Percentiles rank a stretch among this genome's conserved stretches.
phyloP scores from a whole-genome alignment of 768 basidiomycete species.

The Mycena leptocephala region DNA sequence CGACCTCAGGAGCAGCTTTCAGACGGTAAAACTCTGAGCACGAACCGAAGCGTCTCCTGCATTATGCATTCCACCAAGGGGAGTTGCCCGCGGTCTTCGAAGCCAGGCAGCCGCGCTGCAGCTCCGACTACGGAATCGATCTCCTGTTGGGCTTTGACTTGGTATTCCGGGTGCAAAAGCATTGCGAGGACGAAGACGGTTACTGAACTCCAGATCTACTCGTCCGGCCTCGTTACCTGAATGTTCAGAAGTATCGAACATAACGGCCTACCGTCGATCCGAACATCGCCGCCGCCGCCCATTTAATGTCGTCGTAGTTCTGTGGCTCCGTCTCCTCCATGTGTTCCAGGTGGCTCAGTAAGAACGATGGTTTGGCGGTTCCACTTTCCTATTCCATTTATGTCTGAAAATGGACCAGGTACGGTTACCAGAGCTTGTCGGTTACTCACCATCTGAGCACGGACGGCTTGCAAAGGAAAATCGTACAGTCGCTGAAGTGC shows the following conservation, averaged over 20 bases:
- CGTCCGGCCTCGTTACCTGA: no score
- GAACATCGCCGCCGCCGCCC: conserved; percentile 16
- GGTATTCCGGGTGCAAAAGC: conserved; percentile 51
- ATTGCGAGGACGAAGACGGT: conserved; percentile 48
- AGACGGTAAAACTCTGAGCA: not conserved
- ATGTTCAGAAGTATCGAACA: no score
- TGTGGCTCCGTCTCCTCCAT: not conserved
- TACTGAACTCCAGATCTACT: conserved; percentile 33
- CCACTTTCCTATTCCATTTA: conserved; percentile 4
- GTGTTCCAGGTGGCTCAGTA: not conserved
- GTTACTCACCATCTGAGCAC: conserved; percentile 45
- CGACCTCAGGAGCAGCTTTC: conserved; percentile 31
- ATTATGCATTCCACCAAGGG: conserved; percentile 43
- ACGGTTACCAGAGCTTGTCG: not conserved
- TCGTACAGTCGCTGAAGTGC: conserved; percentile 50
- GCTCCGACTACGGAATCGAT: conserved; percentile 50
- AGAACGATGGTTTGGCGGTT: conserved; percentile 1
- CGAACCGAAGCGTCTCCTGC: no score
- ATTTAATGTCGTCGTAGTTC: conserved; percentile 2
- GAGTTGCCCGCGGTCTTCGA: conserved; percentile 41
- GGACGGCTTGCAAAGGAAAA: conserved; percentile 49
- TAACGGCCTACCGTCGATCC: not conserved
- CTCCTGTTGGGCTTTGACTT: conserved; percentile 48
- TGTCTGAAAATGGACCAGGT: not conserved
- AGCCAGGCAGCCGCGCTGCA: conserved; percentile 42